These are phyloP conservation scores for Xylaria grammica DNA, from an alignment of 495 filamentous ascomycete genomes.

Conservation along the genomic window DNA sequence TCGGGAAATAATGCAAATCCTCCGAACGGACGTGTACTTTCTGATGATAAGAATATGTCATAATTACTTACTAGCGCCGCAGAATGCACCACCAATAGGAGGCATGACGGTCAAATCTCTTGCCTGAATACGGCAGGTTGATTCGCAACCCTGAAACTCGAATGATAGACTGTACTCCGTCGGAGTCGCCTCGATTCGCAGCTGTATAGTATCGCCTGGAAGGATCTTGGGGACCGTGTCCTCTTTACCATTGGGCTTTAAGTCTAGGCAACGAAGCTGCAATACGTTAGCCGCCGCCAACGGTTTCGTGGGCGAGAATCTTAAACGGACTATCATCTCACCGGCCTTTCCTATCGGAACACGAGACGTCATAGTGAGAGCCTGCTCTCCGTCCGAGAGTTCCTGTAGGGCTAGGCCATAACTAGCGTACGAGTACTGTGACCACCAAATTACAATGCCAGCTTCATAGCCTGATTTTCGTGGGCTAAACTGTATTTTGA, in stretches of 20 bases:
- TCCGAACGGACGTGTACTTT: too few relatives aligned
- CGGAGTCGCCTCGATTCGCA: slow-evolving; percentile 31
- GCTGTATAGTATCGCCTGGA: slow-evolving; percentile 40
- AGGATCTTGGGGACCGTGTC: slow-evolving; percentile 28
- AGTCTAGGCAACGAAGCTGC: too few relatives aligned
- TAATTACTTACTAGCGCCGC: slow-evolving; percentile 37
- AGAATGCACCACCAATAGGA: slow-evolving; percentile 45
- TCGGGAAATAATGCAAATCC: too few relatives aligned
- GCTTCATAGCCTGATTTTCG: slow-evolving; percentile 41
- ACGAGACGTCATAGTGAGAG: slow-evolving; percentile 34
- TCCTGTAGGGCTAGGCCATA: too few relatives aligned
- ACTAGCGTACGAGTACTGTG: slow-evolving; percentile 26
- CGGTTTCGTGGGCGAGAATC: too few relatives aligned
- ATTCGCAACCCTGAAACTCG: too few relatives aligned
- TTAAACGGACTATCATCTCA: slow-evolving; percentile 9
- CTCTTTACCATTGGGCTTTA: slow-evolving; percentile 20
- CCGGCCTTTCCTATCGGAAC: slow-evolving; percentile 30
- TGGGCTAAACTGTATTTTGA: slow-evolving; percentile 39
- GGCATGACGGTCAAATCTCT: slow-evolving; percentile 37
- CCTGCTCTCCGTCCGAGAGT: too few relatives aligned
- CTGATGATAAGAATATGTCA: too few relatives aligned
- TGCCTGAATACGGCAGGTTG: too few relatives aligned
- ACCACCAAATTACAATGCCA: slow-evolving; percentile 45
- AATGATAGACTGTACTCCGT: slow-evolving; percentile 3
- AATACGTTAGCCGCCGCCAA: too few relatives aligned